Evolutionary conservation across 768 basidiomycete genomes (phyloP).

Genomic region (Lactarius psammicola): DNA sequence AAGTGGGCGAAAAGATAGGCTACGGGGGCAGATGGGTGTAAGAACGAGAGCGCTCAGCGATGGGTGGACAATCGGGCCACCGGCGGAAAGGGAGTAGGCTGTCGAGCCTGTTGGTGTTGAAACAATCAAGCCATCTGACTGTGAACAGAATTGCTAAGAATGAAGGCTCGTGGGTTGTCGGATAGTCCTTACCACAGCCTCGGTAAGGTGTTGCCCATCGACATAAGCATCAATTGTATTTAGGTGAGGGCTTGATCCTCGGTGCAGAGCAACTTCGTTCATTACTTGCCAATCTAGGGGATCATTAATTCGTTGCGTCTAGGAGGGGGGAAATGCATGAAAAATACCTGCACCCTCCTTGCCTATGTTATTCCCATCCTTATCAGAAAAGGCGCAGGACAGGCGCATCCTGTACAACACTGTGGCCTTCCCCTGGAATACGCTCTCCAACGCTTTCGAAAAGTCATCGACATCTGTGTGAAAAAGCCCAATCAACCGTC

Average conservation of each 20-base stretch:
- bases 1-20: slow-evolving; percentile 86
- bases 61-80: slow-evolving; percentile 95
- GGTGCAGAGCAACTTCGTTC: slow-evolving; percentile 93
- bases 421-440: slow-evolving; percentile 76
- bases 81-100: slow-evolving; percentile 92
- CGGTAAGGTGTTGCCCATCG: slow-evolving; percentile 92
- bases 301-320: slow-evolving; percentile 11
- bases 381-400: slow-evolving; percentile 72
- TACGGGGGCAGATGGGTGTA: slow-evolving; percentile 94
- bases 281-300: slow-evolving; percentile 89
- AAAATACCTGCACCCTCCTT: slow-evolving; percentile 56
- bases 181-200: slow-evolving; percentile 74
- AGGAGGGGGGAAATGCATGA: slow-evolving; percentile 2
- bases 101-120: slow-evolving; percentile 97
- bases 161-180: slow-evolving; percentile 17
- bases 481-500: neutral
- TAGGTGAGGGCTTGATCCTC: slow-evolving; percentile 87
- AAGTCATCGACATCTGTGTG: slow-evolving; percentile 83
- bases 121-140: slow-evolving; percentile 93
- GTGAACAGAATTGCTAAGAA: slow-evolving; percentile 25
- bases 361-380: slow-evolving; percentile 54
- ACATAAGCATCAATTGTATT: slow-evolving; percentile 94
- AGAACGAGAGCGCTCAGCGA: slow-evolving; percentile 85
- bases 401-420: slow-evolving; percentile 89
- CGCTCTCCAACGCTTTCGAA: slow-evolving; percentile 72